A percentile compares a stretch with the other conserved stretches of the same genome.
Evolutionary conservation across 129 eudicot genomes (phyloP).

Genomic region (Silybum marianum): DNA sequence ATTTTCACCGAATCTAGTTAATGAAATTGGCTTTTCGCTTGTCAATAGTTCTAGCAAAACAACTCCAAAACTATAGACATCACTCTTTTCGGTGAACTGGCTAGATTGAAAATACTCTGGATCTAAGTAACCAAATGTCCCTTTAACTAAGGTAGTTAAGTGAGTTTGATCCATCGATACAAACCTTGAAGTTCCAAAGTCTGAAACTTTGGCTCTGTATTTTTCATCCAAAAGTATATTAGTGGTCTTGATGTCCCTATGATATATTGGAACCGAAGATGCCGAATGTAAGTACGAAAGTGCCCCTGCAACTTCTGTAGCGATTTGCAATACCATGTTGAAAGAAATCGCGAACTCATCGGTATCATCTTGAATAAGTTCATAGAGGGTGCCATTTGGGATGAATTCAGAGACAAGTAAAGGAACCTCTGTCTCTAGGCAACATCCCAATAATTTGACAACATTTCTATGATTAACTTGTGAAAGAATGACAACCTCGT

Average conservation of each 20-base stretch:
- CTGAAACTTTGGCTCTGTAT: slow-evolving; percentile 25
- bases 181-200: slow-evolving; percentile 30
- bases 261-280: slow-evolving; percentile 18
- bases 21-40: slow-evolving; percentile 3
- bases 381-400: slow-evolving; percentile 24
- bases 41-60: slow-evolving; percentile 15
- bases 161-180: slow-evolving; percentile 5
- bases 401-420: slow-evolving; percentile 24
- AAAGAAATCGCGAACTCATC: slow-evolving; percentile 10
- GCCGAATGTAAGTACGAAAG: slow-evolving; percentile 18
- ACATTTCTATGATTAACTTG: slow-evolving; percentile 26
- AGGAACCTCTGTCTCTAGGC: slow-evolving; percentile 28
- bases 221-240: slow-evolving; percentile 29
- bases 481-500: slow-evolving; percentile 26
- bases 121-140: slow-evolving; percentile 28
- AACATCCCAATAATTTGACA: slow-evolving; percentile 25
- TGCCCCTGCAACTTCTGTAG: slow-evolving; percentile 21
- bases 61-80: slow-evolving; percentile 24
- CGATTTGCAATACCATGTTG: slow-evolving; percentile 1
- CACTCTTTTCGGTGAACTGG: slow-evolving; percentile 7
- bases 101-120: slow-evolving; percentile 29
- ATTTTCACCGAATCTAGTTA: slow-evolving; percentile 3
- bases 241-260: slow-evolving; percentile 29
- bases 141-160: slow-evolving; percentile 19
- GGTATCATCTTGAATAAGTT: slow-evolving; percentile 14